A percentile compares a stretch with the other conserved stretches of the same genome.
Evolutionary conservation across 768 basidiomycete species (phyloP).

Genomic region (Hysterangium stoloniferum): DNA sequence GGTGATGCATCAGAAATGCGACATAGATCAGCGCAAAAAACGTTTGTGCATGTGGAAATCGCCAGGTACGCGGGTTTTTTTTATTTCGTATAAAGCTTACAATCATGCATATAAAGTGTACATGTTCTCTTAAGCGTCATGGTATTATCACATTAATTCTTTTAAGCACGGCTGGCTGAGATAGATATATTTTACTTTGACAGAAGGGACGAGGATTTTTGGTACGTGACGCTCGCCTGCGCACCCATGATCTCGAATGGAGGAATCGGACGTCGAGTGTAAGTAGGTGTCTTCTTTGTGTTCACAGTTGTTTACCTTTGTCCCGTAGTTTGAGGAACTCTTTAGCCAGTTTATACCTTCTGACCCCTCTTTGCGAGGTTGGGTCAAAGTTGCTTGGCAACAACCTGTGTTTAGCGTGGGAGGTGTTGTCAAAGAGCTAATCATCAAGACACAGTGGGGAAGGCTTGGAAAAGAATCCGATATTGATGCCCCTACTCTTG

Average conservation of each 20-base stretch:
- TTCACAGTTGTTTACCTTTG: constrained; percentile 8
- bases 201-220: constrained; percentile 76
- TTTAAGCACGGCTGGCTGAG: too few species aligned
- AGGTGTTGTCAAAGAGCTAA: constrained; percentile 69
- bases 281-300: constrained; percentile 23
- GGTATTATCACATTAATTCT: constrained; percentile 15
- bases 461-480: constrained; percentile 4
- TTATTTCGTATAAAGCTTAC: constrained; percentile 15
- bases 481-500: constrained; percentile 37
- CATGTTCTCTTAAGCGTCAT: constrained; percentile 70
- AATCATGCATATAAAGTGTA: constrained; percentile 35
- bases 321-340: constrained; percentile 62
- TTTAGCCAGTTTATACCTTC: constrained; percentile 76
- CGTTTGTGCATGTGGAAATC: constrained; percentile 72
- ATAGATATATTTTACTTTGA: not conserved
- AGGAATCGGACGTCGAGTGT: constrained; percentile 80
- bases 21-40: constrained; percentile 72
- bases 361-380: constrained; percentile 70
- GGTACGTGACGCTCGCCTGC: constrained; percentile 69
- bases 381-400: constrained; percentile 78
- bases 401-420: constrained; percentile 72
- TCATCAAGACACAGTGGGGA: constrained; percentile 68
- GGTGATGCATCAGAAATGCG: constrained; percentile 78
- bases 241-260: constrained; percentile 74
- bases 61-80: constrained; percentile 43